Base-by-base conservation (phyloP, 2,329 filamentous ascomycete species). In the Penicillium freii region DNA sequence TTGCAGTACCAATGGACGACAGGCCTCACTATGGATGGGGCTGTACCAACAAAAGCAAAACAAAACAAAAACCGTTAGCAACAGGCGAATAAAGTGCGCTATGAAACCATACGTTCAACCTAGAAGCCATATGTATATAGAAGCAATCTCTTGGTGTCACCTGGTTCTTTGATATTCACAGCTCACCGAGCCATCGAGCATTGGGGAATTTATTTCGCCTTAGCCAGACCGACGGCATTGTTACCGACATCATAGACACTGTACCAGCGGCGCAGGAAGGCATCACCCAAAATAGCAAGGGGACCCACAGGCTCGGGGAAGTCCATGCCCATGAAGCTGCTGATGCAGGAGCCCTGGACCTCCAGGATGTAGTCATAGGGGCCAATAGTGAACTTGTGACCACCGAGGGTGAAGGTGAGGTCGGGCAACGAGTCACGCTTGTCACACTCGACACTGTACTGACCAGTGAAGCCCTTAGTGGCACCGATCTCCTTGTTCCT, bases 311-410 rank as follows among this genome's bases (percentile, higher is more conserved):
- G 92, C 72, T 87, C 89, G 56, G 92, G 80, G 80, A 91, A 87
- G 76, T 92, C 94, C 88, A 97, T 96, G 69, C 92, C 92, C 87
- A 96, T 95, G 81, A 99, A 96, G 67, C 91, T 90, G 62, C 92
- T 97, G 78, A 99, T 96, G 79, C 94, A 99, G 75, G 88, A 93
- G 68, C 93, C 94, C 73, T 92, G 90, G 43, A 97, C 86, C 79
- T 99, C 92, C 40, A 99, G 87, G 67, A 97, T 92, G 82, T 99
- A 99, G 81, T 99, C 94, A 65, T 88, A 88, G 17, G 94, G 81
- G 56, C 83, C 81, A 68, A 99, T 96, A 73, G 87, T 89, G 82
- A 97, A 99, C 82, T 97, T 90, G 80, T 96, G 86, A 64, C 94
- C 94, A 66, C 85, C 87, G 49, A 99, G 86, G 64, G 84, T 92